Evolutionary conservation across 2,329 filamentous ascomycete genomes (phyloP).

Genomic region (Apiospora sp.): DNA sequence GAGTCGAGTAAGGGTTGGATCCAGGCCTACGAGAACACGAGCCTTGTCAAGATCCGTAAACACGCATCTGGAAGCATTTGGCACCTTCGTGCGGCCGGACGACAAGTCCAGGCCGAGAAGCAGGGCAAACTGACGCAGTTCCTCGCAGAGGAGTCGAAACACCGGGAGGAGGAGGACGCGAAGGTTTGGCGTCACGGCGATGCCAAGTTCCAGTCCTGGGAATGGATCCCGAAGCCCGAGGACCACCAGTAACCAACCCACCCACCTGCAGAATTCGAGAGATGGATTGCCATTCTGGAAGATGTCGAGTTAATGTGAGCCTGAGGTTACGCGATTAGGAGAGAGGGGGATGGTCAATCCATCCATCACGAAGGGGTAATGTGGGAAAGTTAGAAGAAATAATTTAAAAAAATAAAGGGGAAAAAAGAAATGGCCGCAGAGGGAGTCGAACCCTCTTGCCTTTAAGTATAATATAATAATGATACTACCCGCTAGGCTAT

Average conservation of each 20-base stretch:
- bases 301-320: background rate
- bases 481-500: conserved; percentile 5
- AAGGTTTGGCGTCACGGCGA: background rate
- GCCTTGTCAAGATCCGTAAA: background rate
- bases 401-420: background rate
- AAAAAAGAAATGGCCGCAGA: background rate
- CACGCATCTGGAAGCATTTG: background rate
- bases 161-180: background rate
- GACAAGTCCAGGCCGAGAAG: background rate
- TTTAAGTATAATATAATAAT: conserved; percentile 18
- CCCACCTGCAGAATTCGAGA: background rate
- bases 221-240: conserved; percentile 6
- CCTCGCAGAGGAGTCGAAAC: conserved; percentile 1
- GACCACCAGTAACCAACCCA: background rate
- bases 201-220: background rate
- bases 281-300: background rate
- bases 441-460: conserved; percentile 6
- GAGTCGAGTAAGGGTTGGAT: background rate
- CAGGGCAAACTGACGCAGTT: background rate
- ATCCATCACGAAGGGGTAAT: background rate
- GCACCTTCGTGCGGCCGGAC: conserved; percentile 1
- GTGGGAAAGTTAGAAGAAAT: background rate
- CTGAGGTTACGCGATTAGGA: background rate
- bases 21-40: background rate
- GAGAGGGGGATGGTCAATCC: background rate